phyloP scores from a whole-genome alignment of 2,329 filamentous ascomycete species.

The Daldinia eschscholtzii region DNA sequence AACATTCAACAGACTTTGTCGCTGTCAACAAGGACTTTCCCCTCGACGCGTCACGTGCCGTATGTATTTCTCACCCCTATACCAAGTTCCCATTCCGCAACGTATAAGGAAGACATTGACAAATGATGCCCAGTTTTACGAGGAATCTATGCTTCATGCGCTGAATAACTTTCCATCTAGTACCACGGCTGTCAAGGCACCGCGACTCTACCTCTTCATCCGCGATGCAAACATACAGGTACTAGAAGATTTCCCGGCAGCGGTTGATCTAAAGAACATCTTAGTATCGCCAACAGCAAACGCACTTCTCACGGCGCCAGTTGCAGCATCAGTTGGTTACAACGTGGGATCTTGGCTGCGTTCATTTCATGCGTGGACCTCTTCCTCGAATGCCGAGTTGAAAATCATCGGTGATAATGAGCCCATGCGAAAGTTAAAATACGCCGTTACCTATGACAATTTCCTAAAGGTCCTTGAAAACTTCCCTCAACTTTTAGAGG shows the following conservation, averaged over 20 bases:
- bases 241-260: not conserved
- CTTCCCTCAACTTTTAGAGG: not conserved
- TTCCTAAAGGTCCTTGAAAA: not conserved
- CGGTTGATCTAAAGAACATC: constrained; percentile 4
- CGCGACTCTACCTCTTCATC: not conserved
- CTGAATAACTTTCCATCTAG: not conserved
- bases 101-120: not conserved
- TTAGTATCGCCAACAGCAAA: not conserved
- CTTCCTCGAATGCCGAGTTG: not conserved
- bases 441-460: not conserved
- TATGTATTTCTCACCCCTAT: constrained; percentile 2
- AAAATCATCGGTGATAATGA: not conserved
- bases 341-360: not conserved
- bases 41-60: not conserved
- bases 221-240: not conserved
- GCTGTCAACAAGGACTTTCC: not conserved
- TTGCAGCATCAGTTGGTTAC: not conserved
- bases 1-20: not conserved
- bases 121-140: constrained; percentile 1
- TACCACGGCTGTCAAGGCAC: not conserved
- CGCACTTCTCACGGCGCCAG: not conserved
- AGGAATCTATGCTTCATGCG: constrained; percentile 2
- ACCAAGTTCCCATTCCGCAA: not conserved
- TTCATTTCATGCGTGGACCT: not conserved
- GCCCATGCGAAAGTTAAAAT: constrained; percentile 1